These are phyloP conservation scores for Sugiyamaella neomexicana DNA, from an alignment of 1,139 yeast genomes.

Conservation along the genomic window DNA sequence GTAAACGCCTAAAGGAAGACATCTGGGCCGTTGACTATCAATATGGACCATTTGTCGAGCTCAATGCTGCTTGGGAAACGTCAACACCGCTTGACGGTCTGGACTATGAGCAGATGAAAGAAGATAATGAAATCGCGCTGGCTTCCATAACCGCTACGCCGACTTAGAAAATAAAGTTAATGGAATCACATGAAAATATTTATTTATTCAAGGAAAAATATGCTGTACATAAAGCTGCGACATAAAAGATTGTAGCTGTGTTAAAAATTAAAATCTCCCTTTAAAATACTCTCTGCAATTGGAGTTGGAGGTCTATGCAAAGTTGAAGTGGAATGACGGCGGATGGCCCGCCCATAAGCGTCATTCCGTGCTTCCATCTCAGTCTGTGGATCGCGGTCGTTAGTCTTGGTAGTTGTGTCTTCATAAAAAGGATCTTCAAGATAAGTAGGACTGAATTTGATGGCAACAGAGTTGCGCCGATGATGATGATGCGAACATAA, in stretches of 20 bases:
- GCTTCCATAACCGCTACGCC: constrained; percentile 5
- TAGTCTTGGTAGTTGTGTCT: constrained; percentile 20
- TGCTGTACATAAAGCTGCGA: background rate
- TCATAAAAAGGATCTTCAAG: constrained; percentile 21
- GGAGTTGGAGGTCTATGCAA: constrained; percentile 35
- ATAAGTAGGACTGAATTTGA: constrained; percentile 31
- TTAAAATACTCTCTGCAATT: constrained; percentile 37
- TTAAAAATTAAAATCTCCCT: constrained; percentile 34
- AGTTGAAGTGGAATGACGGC: constrained; percentile 18
- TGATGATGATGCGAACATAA: constrained; percentile 31
- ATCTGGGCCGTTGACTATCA: constrained; percentile 65
- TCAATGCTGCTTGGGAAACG: constrained; percentile 55
- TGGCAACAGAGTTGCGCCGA: constrained; percentile 34
- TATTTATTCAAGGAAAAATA: background rate
- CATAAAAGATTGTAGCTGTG: background rate
- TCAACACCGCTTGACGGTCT: constrained; percentile 44
- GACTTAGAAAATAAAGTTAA: background rate
- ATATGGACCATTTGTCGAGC: constrained; percentile 54
- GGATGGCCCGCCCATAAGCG: constrained; percentile 17
- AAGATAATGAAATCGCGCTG: constrained; percentile 52
- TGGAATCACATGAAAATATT: too few relatives aligned
- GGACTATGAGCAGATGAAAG: constrained; percentile 55
- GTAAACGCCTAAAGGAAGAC: constrained; percentile 72
- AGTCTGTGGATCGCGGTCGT: constrained; percentile 12
- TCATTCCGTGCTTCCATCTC: constrained; percentile 16